Percentiles rank a stretch among this genome's conserved stretches.
phyloP scores from a whole-genome alignment of 495 filamentous ascomycete species.

The Neurospora sp. region DNA sequence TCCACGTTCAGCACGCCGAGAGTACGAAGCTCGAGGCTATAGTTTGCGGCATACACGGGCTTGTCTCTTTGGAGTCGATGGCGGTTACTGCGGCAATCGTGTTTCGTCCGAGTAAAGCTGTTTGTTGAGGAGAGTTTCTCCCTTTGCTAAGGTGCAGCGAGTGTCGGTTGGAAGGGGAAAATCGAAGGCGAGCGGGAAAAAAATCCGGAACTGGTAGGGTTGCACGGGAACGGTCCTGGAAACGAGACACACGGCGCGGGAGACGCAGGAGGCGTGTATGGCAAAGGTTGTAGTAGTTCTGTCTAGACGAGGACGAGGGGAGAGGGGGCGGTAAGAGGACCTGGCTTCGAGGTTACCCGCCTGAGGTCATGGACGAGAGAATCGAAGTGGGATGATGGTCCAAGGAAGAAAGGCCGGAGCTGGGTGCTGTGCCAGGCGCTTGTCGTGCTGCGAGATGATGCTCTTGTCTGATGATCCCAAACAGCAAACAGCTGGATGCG shows the following conservation, averaged over 20 bases:
- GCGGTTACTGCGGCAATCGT: slow-evolving; percentile 9
- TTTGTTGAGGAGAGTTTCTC: slow-evolving; percentile 3
- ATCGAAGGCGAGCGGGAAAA: slow-evolving; percentile 16
- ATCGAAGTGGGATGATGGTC: slow-evolving; percentile 2
- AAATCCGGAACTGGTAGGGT: slow-evolving; percentile 18
- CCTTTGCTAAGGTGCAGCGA: neutral
- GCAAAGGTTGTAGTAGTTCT: slow-evolving; percentile 5
- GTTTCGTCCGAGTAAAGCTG: slow-evolving; percentile 1
- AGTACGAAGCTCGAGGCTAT: slow-evolving; percentile 16
- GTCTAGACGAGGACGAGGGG: slow-evolving; percentile 7
- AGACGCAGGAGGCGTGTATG: slow-evolving; percentile 21
- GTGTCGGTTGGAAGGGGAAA: slow-evolving; percentile 1
- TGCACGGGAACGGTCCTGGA: slow-evolving; percentile 13
- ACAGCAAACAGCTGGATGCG: neutral
- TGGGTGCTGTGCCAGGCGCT: slow-evolving; percentile 20
- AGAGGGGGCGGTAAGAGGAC: slow-evolving; percentile 21
- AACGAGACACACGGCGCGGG: slow-evolving; percentile 25
- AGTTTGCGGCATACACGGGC: slow-evolving; percentile 13
- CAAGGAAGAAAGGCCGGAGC: neutral
- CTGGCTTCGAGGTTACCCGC: slow-evolving; percentile 15
- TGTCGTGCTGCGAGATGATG: slow-evolving; percentile 20
- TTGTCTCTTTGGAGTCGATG: neutral
- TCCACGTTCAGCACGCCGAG: slow-evolving; percentile 28
- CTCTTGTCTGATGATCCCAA: neutral
- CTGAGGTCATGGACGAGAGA: slow-evolving; percentile 12